phyloP scores from a whole-genome alignment of 371 early-diverging fungal genomes.

The Apophysomyces trapeziformis region DNA sequence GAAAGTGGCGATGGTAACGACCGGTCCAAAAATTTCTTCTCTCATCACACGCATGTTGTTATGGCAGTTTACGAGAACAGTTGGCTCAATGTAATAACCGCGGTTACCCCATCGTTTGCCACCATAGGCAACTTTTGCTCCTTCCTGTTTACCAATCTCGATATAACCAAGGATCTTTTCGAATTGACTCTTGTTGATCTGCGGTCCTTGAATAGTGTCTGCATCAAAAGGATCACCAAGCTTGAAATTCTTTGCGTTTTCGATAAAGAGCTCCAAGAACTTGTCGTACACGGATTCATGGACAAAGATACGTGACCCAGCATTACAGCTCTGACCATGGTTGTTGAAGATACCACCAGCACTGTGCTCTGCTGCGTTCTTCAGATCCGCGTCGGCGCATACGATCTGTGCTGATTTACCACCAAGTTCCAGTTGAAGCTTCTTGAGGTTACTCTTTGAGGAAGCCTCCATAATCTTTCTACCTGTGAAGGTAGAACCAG shows the following conservation, averaged over 20 bases:
- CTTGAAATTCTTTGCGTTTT: conserved; percentile 58
- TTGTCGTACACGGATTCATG: conserved; percentile 75
- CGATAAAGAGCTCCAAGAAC: conserved; percentile 71
- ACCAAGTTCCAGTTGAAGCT: conserved; percentile 86
- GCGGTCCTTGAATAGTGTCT: conserved; percentile 71
- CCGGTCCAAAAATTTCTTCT: conserved; percentile 95
- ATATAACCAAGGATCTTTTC: conserved; percentile 72
- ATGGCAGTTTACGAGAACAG: conserved; percentile 72
- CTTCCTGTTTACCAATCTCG: conserved; percentile 60
- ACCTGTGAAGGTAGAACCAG: conserved; percentile 76
- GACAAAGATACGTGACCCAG: conserved; percentile 85
- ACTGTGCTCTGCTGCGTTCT: conserved; percentile 72
- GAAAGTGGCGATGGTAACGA: conserved; percentile 79
- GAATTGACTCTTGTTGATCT: conserved; percentile 78
- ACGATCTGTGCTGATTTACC: conserved; percentile 91
- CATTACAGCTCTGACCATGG: conserved; percentile 90
- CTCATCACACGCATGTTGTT: conserved; percentile 70
- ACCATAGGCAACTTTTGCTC: conserved; percentile 67
- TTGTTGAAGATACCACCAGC: conserved; percentile 78
- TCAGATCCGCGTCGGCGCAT: conserved; percentile 83
- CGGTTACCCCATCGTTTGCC: conserved; percentile 68
- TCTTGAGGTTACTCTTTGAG: conserved; percentile 72
- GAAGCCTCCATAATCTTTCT: conserved; percentile 72
- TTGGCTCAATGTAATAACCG: conserved; percentile 85
- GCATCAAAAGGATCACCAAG: conserved; percentile 66